Evolutionary conservation across 2,329 filamentous ascomycete species (phyloP), one percentile per base, ranked within the genome.

Genomic region (Sordariomycetes sp.): DNA sequence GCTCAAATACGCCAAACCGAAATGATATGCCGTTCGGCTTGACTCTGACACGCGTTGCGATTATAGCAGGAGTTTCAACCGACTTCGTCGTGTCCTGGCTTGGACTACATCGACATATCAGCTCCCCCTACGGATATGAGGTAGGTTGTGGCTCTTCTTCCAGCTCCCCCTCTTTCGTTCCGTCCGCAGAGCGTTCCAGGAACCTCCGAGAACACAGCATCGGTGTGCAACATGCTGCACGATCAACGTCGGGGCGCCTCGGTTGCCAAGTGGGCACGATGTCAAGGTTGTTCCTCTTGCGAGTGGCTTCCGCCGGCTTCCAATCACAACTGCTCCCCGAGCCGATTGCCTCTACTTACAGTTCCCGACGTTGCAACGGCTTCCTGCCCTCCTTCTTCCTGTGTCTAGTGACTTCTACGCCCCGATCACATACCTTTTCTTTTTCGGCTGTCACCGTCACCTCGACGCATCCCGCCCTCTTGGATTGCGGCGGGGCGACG

Each of bases 51-150:
- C 32, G 18, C 20, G 10, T 57, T 46, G 25, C 43, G 4, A 51
- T 43, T 57, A 11, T 20, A 57, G 55, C 51, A 58, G 56, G 56
- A 58, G 40, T 58, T 58, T 28, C 50, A 58, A 40, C 56, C 56
- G 28, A 25, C 56, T 16, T 57, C 55, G 48, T 57, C 55, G 56
- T 58, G 56, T 43, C 35, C 50, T 32, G 56, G 56, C 16, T 20
- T 58, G 50, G 56, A 58, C 22, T 58, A 58, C 50, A 50, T 58
- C 32, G 56, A 58, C 51, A 58, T 58, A 35, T 46, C 55, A 37
- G 43, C 55, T 40, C 48, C 50, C 22, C 22, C 56, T 24, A 25
- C 56, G 12, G 56, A 58, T 37, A 53, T 58, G 50, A 58, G 56
- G 56, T 58, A 48, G 37, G 56, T 50, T 28, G 16, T 37, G 25